Evolutionary conservation across 2,329 filamentous ascomycete genomes (phyloP), one percentile per base, ranked within the genome.

Genomic region (Metarhizium rileyi): DNA sequence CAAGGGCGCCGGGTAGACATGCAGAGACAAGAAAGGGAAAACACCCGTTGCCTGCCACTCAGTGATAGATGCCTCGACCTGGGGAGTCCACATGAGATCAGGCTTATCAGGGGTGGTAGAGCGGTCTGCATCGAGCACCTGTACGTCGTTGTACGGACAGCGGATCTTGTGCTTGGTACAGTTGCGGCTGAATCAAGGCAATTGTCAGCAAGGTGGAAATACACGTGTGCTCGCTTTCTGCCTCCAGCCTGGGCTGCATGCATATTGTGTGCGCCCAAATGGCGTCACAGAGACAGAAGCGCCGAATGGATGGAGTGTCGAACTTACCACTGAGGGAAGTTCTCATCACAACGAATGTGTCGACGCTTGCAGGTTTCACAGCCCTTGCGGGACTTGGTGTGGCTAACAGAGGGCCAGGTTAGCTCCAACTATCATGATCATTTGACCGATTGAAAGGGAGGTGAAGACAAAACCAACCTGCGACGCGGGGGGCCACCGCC

Each of bases 121-220:
- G 57, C 80, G 73, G 57, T 81, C 77, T 58, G 80, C 74, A 57
- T 86, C 83, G 48, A 65, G 60, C 43, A 80, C 75, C 45, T 86
- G 80, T 63, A 84, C 83, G 65, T 97, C 90, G 77, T 95, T 94
- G 74, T 97, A 98, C 60, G 95, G 93, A 70, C 93, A 98, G 62
- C 90, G 87, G 61, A 94, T 93, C 73, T 96, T 95, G 72, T 98
- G 93, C 72, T 97, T 98, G 54, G 91, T 96, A 71, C 93, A 98
- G 70, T 98, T 98, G 63, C 89, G 89, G 73, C 90, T 95, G 62
- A 30, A 25, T 41, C 49, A 33, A 49, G 54, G 65, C 14, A 27
- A 42, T 40, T 18, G 51, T 57, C 47, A 56, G 53, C 40, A 47
- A 45, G 20, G 6, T 36, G 44, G n/a, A 38, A 36, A 20, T 9